Evolutionary conservation across 441 rosid species (phyloP), one percentile per base, ranked within the genome.

Genomic region (Monsonia emarginata): DNA sequence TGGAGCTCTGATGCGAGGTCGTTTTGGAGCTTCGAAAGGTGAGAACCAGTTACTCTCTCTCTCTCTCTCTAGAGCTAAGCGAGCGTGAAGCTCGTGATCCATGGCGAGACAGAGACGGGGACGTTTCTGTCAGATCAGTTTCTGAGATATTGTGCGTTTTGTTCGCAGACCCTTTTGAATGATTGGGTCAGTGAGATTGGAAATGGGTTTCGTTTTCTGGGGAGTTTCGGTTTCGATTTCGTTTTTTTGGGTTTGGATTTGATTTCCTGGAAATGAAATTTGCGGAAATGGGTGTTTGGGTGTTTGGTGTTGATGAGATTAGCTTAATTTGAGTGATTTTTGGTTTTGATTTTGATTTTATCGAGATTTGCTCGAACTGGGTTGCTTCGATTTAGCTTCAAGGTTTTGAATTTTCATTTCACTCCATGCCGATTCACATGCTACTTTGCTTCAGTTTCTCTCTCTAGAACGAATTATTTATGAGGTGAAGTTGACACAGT

Each of bases 81-180:
- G 0, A 68, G 70, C 71, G 56, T 72, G 65, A 58, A 72, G 68
- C 66, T 69, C 30, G 56, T 48, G 56, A 48, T 22, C 16, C 19
- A 13, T 6, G 44, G 16, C 5, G 61, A 31, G 9, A 18, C 57
- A n/a, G n/a, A n/a, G n/a, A n/a, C n/a, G n/a, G 19, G 64, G 66
- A 57, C 61, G 28, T 32, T 9, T 32, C 36, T 32, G 5, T 6
- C 36, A 32, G 36, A 32, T 32, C 36, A 69, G 34, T 5, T 25
- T 36, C 18, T 2, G 11, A 34, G 30, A 69, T 9, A n/a, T n/a
- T n/a, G n/a, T 9, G 13, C n/a, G 19, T 63, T 32, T 0, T 62
- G 26, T 42, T 65, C 10, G 5, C 36, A 7, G 24, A 48, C 24
- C 56, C 24, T 48, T 48, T 48, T 48, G 56, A 9, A 48, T 48